Conservation (phyloP, 108 stramenopile species). For the Chaetoceros tenuissimus region DNA sequence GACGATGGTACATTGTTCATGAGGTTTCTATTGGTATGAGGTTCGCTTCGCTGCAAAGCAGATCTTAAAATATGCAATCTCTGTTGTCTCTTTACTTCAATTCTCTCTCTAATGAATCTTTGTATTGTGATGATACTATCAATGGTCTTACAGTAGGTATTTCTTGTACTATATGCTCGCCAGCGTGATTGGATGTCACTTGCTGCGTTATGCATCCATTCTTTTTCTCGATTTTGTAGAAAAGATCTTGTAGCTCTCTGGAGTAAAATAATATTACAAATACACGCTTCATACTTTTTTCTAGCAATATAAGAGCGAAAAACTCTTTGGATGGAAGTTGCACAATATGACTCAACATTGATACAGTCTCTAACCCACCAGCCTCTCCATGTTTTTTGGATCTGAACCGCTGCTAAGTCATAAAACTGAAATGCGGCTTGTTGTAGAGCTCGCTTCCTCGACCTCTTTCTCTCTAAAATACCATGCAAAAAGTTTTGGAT, state of each 20-base stretch:
- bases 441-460: slow-evolving; percentile 8
- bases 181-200: slow-evolving; percentile 45
- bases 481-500: slow-evolving; percentile 20
- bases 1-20: too few species aligned
- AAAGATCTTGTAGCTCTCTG: slow-evolving; percentile 44
- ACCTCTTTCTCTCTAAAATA: slow-evolving; percentile 18
- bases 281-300: slow-evolving; percentile 26
- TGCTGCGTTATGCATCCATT: slow-evolving; percentile 9
- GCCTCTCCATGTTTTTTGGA: slow-evolving; percentile 70
- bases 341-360: slow-evolving; percentile 61
- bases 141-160: too few species aligned
- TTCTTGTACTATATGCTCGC: too few species aligned
- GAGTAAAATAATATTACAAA: slow-evolving; percentile 39
- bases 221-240: slow-evolving; percentile 30
- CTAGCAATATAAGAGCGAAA: slow-evolving; percentile 28
- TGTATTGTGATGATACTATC: too few species aligned
- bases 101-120: too few species aligned
- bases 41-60: too few species aligned
- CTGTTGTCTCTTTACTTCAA: too few species aligned
- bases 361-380: slow-evolving; percentile 77
- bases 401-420: slow-evolving; percentile 50
- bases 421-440: slow-evolving; percentile 15
- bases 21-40: too few species aligned
- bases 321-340: slow-evolving; percentile 47
- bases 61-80: too few species aligned